Percentiles rank a stretch among this genome's conserved stretches.
Evolutionary conservation across 2,329 filamentous ascomycete genomes (phyloP).

Genomic region (Tolypocladium ovalisporum): DNA sequence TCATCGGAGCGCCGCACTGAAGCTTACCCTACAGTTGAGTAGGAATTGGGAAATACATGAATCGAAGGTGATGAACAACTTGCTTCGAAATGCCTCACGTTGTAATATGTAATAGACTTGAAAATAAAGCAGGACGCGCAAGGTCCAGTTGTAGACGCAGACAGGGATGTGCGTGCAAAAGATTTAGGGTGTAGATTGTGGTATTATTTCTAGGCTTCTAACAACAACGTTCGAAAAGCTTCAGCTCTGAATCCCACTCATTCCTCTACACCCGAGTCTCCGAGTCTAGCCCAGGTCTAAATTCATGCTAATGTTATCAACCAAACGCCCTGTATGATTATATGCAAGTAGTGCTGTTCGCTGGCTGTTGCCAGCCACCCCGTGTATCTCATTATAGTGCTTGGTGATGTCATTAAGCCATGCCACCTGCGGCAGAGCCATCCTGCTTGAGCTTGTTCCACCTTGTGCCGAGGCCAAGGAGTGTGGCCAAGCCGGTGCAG

Average conservation of each 20-base stretch:
- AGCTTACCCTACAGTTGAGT: background rate
- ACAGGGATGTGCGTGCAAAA: background rate
- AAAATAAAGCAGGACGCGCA: background rate
- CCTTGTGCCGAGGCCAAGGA: constrained; percentile 20
- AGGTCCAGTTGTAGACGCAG: background rate
- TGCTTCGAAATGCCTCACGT: background rate
- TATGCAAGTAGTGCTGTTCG: background rate
- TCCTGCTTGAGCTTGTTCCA: constrained; percentile 27
- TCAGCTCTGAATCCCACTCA: background rate
- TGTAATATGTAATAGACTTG: background rate
- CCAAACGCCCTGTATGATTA: background rate
- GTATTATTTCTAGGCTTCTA: background rate
- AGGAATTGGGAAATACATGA: too few relatives aligned
- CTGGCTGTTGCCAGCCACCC: background rate
- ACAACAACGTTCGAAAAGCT: background rate
- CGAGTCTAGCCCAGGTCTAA: background rate
- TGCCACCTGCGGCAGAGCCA: constrained; percentile 14
- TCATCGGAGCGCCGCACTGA: background rate
- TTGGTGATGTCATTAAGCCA: constrained; percentile 12
- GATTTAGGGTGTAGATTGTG: background rate
- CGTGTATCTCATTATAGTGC: background rate
- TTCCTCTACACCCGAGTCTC: too few relatives aligned
- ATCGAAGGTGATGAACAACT: background rate
- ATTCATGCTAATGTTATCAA: background rate
- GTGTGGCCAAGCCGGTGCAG: constrained; percentile 28